Evolutionary conservation across 1,284 basidiomycete genomes (phyloP).

Genomic region (Austroboletus novae-zelandiae): DNA sequence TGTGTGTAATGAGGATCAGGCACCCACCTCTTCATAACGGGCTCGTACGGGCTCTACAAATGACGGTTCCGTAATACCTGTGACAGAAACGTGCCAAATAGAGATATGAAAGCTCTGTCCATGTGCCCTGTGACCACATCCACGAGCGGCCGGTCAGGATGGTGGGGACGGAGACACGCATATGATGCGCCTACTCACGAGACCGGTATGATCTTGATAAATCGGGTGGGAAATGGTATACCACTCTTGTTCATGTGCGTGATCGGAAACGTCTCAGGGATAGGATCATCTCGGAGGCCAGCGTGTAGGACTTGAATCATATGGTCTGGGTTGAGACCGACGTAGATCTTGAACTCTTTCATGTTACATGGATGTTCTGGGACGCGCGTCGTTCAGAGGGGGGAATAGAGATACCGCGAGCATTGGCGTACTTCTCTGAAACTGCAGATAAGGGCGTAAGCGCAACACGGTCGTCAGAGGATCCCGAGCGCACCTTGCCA

Average conservation of each 20-base stretch:
- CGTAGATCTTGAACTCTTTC: constrained; percentile 73
- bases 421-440: constrained; percentile 48
- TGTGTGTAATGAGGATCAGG: neutral
- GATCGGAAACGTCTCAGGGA: constrained; percentile 62
- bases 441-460: constrained; percentile 38
- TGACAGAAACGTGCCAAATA: constrained; percentile 68
- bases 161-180: neutral
- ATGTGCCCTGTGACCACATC: constrained; percentile 49
- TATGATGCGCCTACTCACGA: constrained; percentile 45
- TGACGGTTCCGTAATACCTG: constrained; percentile 52
- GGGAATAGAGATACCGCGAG: neutral
- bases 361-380: constrained; percentile 77
- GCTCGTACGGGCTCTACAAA: constrained; percentile 53
- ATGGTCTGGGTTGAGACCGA: constrained; percentile 60
- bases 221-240: constrained; percentile 60
- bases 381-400: neutral
- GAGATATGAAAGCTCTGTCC: constrained; percentile 71
- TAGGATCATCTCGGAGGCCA: constrained; percentile 60
- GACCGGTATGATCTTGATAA: constrained; percentile 69
- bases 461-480: neutral
- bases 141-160: neutral
- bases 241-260: constrained; percentile 53
- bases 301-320: constrained; percentile 64
- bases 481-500: constrained; percentile 59
- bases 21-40: constrained; percentile 59